These are phyloP conservation scores for Chalciporus chontae DNA, from an alignment of 768 basidiomycete species.

Conservation along the genomic window DNA sequence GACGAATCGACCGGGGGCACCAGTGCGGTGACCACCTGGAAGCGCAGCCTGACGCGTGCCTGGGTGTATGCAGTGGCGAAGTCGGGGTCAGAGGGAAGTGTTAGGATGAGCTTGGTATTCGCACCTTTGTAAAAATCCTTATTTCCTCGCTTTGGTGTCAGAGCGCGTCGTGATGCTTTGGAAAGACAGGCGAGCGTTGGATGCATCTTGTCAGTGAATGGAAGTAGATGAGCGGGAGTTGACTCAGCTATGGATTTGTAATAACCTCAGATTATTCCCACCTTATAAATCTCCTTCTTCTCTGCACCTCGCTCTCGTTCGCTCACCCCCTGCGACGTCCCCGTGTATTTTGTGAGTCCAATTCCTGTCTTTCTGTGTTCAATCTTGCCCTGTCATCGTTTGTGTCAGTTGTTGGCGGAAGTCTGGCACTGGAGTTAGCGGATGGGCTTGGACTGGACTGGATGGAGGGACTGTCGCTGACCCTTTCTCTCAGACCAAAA, in stretches of 20 bases:
- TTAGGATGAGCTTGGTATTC: background rate
- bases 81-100: background rate
- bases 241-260: slow-evolving; percentile 24
- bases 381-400: background rate
- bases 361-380: background rate
- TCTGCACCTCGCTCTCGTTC: background rate
- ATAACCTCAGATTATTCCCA: slow-evolving; percentile 11
- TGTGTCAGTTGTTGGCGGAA: background rate
- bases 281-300: slow-evolving; percentile 16
- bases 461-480: slow-evolving; percentile 20
- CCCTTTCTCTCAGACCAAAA: slow-evolving; percentile 9
- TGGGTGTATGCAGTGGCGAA: slow-evolving; percentile 24
- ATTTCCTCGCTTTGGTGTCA: slow-evolving; percentile 86
- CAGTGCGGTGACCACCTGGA: slow-evolving; percentile 82
- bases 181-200: slow-evolving; percentile 66
- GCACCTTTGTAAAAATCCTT: slow-evolving; percentile 98
- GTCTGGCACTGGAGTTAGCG: background rate
- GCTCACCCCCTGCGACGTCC: slow-evolving; percentile 4
- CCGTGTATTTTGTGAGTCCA: slow-evolving; percentile 22
- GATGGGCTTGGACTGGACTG: slow-evolving; percentile 9
- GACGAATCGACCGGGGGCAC: slow-evolving; percentile 85
- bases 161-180: slow-evolving; percentile 79
- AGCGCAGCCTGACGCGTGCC: slow-evolving; percentile 82
- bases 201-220: slow-evolving; percentile 44
- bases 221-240: background rate